Base-by-base conservation (phyloP, 768 basidiomycete genomes). In the Terana coerulea region DNA sequence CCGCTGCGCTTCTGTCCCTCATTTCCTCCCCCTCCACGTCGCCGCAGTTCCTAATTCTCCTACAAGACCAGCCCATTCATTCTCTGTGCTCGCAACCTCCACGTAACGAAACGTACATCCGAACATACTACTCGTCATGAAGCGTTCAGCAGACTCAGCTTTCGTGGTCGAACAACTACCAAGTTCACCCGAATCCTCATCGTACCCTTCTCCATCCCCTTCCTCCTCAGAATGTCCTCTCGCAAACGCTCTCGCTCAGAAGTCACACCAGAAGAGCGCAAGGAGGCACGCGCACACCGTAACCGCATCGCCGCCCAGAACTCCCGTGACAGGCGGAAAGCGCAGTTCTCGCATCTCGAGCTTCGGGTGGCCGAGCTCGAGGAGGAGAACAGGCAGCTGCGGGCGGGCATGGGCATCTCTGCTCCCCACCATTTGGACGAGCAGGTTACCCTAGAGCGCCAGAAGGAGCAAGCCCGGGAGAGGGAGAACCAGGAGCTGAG, bases 231-330 rank as follows among this genome's bases (percentile, higher is more conserved):
- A 49, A 11, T 63, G 57, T 28, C 80, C 84, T 12, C 78, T 25
- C 84, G 88, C 59, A 92, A 92, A 65, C 88, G 90, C 25, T 66
- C 80, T 29, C 84, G 90, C 60, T 76, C 84, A 7, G 77, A 78
- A 9, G 41, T 76, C 22, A 73, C 80, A 5, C 72, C 85, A 0
- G 90, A 91, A 55, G 88, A 91, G 62, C 87, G 88, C 68, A 88
- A 82, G 60, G 91, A 92, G 66, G 90, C 88, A 42, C 78, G 93
- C 57, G 91, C 89, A 14, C 90, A 93, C 70, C 84, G 93, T 51
- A 95, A 95, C 70, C 81, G 92, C 45, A 91, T 95, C 66, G 93
- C 93, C 1, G 92, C 92, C 5, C 93, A 95, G 75, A 88, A 93
- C 72, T 91, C 88, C 10, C 84, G 93, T 39, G 93, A 95, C 72